Evolutionary conservation across 2,329 filamentous ascomycete species (phyloP), one percentile per base, ranked within the genome.

Genomic region (Waltergamsia citrina): DNA sequence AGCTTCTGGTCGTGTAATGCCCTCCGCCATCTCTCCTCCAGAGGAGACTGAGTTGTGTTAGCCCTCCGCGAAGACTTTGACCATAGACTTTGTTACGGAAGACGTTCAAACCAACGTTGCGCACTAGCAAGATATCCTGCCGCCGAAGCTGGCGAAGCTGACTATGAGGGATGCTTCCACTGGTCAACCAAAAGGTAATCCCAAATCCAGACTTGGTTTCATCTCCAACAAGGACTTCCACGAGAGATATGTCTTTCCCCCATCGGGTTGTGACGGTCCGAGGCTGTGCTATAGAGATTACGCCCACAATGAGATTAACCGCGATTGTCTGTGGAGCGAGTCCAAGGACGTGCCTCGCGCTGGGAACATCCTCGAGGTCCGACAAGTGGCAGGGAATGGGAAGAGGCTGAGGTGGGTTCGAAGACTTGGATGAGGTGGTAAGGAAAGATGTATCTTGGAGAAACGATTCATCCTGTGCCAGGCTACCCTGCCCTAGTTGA

Each of bases 181-280:
- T 43, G 4, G 69, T 59, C 2, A 94, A 62, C 90, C 90, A 96
- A 52, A 94, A 86, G 3, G 82, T 88, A 36, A 95, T 67, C 19
- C 70, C 75, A 57, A 95, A 94, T 3, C 81, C 83, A 0, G 84
- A 74, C 42, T 70, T 74, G 0, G 87, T 94, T 33, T 94, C 84
- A 53, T 96, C 90, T 5, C 84, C 88, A 1, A 95, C 76, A 2
- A 88, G 63, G 3, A 92, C 56, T 54, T 94, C 86, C 26, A 90
- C 62, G 4, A 94, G 67, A 6, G 82, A 72, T 33, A 80, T 67
- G 6, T 65, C 63, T 9, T 60, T 57, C 18, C 79, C 74, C 60
- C 72, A 79, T 25, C 73, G 69, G 0, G 87, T 85, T 20, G 65
- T 71, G 15, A 94, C 74, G 3, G 69, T 69, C 17, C 83, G 76